These are phyloP conservation scores for Talaromyces sp. DNA, from an alignment of 2,329 filamentous ascomycete species.

Conservation along the genomic window DNA sequence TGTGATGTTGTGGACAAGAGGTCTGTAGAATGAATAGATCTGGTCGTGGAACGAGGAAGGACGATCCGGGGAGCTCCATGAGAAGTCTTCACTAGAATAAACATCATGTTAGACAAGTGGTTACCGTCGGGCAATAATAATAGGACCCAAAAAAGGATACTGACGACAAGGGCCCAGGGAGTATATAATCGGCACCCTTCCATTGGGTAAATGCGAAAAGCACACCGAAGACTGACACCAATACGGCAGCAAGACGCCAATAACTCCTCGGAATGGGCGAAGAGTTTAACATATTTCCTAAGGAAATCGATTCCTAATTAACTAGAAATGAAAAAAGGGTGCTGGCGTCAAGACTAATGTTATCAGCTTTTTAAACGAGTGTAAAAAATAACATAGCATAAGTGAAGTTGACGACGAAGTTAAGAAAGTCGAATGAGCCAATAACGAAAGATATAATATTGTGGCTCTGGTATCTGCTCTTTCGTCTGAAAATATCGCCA, in stretches of 20 bases:
- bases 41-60: neutral
- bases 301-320: neutral
- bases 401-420: neutral
- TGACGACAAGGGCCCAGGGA: neutral
- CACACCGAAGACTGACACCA: neutral
- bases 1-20: slow-evolving; percentile 4
- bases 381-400: neutral
- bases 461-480: neutral
- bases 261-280: neutral
- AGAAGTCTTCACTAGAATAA: neutral
- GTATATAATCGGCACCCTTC: neutral
- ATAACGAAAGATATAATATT: neutral
- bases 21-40: neutral
- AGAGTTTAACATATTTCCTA: neutral
- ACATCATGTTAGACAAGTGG: neutral
- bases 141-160: neutral
- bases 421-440: neutral
- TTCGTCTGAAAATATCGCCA: neutral
- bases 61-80: neutral
- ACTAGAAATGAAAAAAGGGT: neutral
- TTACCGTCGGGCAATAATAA: neutral
- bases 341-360: neutral
- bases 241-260: slow-evolving; percentile 1
- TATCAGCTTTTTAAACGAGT: neutral
- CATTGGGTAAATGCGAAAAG: neutral